These are phyloP conservation scores for Pisolithus marmoratus DNA, from an alignment of 768 basidiomycete species.

Conservation along the genomic window DNA sequence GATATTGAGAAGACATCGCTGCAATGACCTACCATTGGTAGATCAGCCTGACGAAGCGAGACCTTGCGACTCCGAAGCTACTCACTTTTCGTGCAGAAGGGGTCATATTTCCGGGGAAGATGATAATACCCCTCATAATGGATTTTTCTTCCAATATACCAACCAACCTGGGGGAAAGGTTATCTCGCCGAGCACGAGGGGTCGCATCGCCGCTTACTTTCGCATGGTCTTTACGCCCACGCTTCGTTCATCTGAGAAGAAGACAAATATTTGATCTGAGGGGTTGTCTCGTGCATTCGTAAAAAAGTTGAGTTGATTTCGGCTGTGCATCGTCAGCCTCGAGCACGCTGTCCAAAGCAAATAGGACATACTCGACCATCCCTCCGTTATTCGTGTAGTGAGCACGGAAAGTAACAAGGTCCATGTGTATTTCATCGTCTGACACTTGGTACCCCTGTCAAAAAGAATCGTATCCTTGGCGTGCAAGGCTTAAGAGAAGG, in stretches of 20 bases:
- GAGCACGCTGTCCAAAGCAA: constrained; percentile 1
- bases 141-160: constrained; percentile 86
- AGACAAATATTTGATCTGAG: constrained; percentile 83
- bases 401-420: constrained; percentile 69
- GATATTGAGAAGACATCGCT: constrained; percentile 81
- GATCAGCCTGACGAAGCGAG: neutral
- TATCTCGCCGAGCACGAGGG: neutral
- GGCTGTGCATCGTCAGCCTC: constrained; percentile 42
- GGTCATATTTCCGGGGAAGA: constrained; percentile 95
- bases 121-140: constrained; percentile 88
- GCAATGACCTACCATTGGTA: constrained; percentile 67
- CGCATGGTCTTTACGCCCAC: constrained; percentile 98
- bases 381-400: constrained; percentile 70
- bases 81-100: constrained; percentile 90
- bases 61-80: neutral
- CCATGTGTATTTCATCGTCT: constrained; percentile 90
- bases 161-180: constrained; percentile 55
- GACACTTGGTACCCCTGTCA: constrained; percentile 86
- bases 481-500: constrained; percentile 6
- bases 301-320: constrained; percentile 85
- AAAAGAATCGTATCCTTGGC: constrained; percentile 12
- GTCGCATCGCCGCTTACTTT: constrained; percentile 52
- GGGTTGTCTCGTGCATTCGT: constrained; percentile 65
- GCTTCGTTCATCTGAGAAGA: constrained; percentile 92
- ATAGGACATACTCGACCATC: constrained; percentile 71